phyloP scores from a whole-genome alignment of 768 basidiomycete species.

The Strobilomyces echinocephalus region DNA sequence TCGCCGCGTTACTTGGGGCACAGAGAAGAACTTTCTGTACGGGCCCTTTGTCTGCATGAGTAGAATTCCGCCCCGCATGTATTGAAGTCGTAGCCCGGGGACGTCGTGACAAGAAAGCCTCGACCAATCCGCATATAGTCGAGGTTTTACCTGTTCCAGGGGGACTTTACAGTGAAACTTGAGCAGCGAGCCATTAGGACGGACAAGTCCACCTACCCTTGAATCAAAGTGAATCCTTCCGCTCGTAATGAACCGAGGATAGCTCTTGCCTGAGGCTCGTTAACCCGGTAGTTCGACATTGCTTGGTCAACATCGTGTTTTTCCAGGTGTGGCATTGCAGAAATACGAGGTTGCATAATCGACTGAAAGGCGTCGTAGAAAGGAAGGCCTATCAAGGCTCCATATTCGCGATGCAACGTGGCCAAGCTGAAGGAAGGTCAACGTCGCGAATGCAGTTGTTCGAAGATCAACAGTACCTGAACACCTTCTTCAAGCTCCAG shows the following conservation, averaged over 20 bases:
- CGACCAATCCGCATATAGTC: constrained; percentile 93
- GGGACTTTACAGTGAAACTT: constrained; percentile 49
- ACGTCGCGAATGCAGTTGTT: neutral
- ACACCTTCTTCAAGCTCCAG: constrained; percentile 76
- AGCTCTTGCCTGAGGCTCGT: constrained; percentile 91
- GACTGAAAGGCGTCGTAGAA: constrained; percentile 74
- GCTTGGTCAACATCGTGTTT: constrained; percentile 51
- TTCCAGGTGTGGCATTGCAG: constrained; percentile 42
- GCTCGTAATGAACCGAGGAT: constrained; percentile 69
- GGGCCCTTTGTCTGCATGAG: constrained; percentile 39
- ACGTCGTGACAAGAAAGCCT: constrained; percentile 68
- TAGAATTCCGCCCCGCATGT: constrained; percentile 41
- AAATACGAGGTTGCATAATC: constrained; percentile 66
- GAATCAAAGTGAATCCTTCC: constrained; percentile 84
- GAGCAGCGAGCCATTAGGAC: neutral
- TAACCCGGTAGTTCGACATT: constrained; percentile 71
- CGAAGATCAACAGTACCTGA: constrained; percentile 50
- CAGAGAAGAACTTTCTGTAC: constrained; percentile 82
- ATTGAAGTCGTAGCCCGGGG: constrained; percentile 44
- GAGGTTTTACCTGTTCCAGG: constrained; percentile 99
- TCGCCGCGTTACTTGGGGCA: constrained; percentile 97
- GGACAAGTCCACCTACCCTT: constrained; percentile 62
- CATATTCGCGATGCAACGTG: constrained; percentile 90
- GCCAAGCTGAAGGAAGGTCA: constrained; percentile 55
- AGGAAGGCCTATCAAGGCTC: constrained; percentile 74